These are phyloP conservation scores for Pholiota conissans DNA, from an alignment of 768 basidiomycete species.

Conservation along the genomic window DNA sequence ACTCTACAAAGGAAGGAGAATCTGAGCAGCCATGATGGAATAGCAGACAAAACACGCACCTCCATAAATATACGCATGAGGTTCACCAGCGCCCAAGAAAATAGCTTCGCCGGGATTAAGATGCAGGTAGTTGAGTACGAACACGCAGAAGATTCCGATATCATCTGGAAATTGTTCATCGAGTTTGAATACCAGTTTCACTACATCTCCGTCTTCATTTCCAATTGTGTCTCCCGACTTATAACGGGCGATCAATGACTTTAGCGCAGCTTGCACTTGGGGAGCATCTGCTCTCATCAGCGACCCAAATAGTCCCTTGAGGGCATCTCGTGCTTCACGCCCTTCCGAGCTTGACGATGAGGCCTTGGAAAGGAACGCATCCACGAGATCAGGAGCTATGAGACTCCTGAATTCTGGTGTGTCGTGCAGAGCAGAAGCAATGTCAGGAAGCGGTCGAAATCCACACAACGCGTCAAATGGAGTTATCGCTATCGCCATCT, in stretches of 20 bases:
- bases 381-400: constrained; percentile 55
- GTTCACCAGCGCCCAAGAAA: background rate
- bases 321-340: constrained; percentile 52
- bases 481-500: constrained; percentile 97
- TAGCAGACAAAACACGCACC: constrained; percentile 46
- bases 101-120: constrained; percentile 29
- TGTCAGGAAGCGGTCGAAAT: constrained; percentile 78
- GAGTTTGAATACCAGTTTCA: constrained; percentile 62
- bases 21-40: too few species aligned
- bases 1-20: constrained; percentile 52
- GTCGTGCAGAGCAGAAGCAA: constrained; percentile 62
- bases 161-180: constrained; percentile 86
- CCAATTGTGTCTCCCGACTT: constrained; percentile 34
- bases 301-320: constrained; percentile 78
- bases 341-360: constrained; percentile 40
- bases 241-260: constrained; percentile 64
- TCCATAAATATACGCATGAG: constrained; percentile 90
- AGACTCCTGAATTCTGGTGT: constrained; percentile 80
- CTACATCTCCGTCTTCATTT: constrained; percentile 44
- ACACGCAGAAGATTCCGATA: constrained; percentile 90
- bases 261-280: constrained; percentile 46
- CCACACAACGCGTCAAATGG: constrained; percentile 91
- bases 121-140: constrained; percentile 83
- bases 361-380: constrained; percentile 51
- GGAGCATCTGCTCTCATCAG: constrained; percentile 82